phyloP scores from a whole-genome alignment of 768 basidiomycete species.

The Lentinula edodes region DNA sequence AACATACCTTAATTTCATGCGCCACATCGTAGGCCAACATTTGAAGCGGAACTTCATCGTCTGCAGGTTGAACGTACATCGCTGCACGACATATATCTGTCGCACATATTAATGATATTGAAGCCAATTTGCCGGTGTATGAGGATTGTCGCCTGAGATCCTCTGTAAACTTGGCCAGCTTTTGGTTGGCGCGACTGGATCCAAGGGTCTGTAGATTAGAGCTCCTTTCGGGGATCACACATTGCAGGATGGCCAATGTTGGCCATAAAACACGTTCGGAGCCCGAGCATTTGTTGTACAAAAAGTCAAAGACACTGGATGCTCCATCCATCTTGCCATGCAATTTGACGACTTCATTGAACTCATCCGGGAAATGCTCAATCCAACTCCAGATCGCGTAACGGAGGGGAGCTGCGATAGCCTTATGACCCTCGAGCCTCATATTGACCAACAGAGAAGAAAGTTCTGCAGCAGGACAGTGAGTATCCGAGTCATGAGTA shows the following conservation, averaged over 20 bases:
- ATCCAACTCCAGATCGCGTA: conserved; percentile 91
- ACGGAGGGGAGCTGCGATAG: conserved; percentile 68
- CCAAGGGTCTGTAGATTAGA: conserved; percentile 43
- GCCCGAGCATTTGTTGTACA: conserved; percentile 49
- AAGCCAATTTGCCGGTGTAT: conserved; percentile 51
- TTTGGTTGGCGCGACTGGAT: conserved; percentile 20
- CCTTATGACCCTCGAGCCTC: conserved; percentile 65
- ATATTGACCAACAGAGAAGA: conserved; percentile 81
- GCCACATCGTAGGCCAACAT: conserved; percentile 68
- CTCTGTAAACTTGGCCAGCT: conserved; percentile 52
- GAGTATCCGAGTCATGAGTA: conserved; percentile 4
- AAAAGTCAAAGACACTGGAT: conserved; percentile 79
- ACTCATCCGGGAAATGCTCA: conserved; percentile 71
- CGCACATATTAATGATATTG: conserved; percentile 65
- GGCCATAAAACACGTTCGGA: conserved; percentile 67
- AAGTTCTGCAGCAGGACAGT: conserved; percentile 43
- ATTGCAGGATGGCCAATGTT: conserved; percentile 66
- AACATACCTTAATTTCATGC: conserved; percentile 69
- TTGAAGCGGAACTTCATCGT: conserved; percentile 58
- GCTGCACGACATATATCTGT: conserved; percentile 78
- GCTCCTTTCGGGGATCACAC: conserved; percentile 71
- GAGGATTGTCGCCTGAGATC: conserved; percentile 55
- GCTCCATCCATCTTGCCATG: conserved; percentile 67
- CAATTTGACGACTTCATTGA: conserved; percentile 60
- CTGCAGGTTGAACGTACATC: conserved; percentile 23